phyloP scores from a whole-genome alignment of 257 asterid genomes.

The Salvia splendens region DNA sequence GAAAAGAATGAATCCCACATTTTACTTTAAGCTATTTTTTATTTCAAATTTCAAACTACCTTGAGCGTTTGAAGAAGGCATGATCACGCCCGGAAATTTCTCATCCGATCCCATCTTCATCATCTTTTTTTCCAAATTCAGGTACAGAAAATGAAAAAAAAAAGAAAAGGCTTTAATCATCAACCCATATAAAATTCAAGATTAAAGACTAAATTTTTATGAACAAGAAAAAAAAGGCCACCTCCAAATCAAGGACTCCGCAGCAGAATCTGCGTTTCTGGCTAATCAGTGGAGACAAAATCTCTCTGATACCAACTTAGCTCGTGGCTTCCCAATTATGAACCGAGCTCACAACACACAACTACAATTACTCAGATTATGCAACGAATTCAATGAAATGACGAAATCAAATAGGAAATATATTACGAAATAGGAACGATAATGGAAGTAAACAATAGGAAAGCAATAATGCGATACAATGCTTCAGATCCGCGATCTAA shows the following conservation, averaged over 20 bases:
- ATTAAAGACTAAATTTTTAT: background rate
- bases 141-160: conserved; percentile 26
- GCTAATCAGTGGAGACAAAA: conserved; percentile 28
- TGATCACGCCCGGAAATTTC: conserved; percentile 51
- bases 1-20: background rate
- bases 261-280: background rate
- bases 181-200: conserved; percentile 1
- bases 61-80: conserved; percentile 61
- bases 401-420: too few relatives aligned
- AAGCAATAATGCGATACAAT: too few relatives aligned
- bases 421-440: too few relatives aligned
- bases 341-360: too few relatives aligned
- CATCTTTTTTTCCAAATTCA: conserved; percentile 2
- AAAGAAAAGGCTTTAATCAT: conserved; percentile 9
- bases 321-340: too few relatives aligned
- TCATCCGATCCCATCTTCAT: conserved; percentile 73
- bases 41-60: conserved; percentile 41
- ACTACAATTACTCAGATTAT: too few relatives aligned
- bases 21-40: conserved; percentile 4
- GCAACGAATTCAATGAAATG: too few relatives aligned
- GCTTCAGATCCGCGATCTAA: too few relatives aligned
- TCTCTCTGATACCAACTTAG: too few relatives aligned
- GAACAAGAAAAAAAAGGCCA: background rate
- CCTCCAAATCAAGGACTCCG: conserved; percentile 34
- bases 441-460: too few relatives aligned